Evolutionary conservation across 306 rosid species (phyloP).

Genomic region (Vigna angularis): DNA sequence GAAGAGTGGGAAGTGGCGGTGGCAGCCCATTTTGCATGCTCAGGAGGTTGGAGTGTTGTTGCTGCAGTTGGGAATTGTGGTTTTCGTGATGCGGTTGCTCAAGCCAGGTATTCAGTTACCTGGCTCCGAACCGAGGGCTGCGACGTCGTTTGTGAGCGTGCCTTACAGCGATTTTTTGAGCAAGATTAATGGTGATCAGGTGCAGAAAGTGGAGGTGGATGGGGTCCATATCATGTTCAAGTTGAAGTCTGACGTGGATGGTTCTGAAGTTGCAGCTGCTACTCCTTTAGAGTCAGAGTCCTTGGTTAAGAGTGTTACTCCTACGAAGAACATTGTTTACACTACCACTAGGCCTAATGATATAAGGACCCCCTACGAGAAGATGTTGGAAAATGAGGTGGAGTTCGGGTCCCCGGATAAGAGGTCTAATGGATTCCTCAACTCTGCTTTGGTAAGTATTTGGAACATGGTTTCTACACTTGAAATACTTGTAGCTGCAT

Average conservation of each 20-base stretch:
- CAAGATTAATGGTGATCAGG: constrained; percentile 76
- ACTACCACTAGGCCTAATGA: constrained; percentile 94
- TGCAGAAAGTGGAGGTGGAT: constrained; percentile 96
- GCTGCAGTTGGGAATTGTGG: constrained; percentile 79
- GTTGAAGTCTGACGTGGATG: constrained; percentile 68
- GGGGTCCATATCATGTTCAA: constrained; percentile 92
- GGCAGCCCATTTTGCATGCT: constrained; percentile 88
- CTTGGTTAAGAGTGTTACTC: constrained; percentile 71
- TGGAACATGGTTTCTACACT: neutral
- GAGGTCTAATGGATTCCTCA: constrained; percentile 87
- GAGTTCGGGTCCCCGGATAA: constrained; percentile 96
- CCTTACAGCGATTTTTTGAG: constrained; percentile 93
- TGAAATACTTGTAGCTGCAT: neutral
- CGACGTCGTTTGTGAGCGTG: constrained; percentile 65
- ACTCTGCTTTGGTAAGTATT: constrained; percentile 79
- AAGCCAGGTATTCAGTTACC: constrained; percentile 87
- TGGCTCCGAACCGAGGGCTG: constrained; percentile 74
- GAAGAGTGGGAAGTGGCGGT: constrained; percentile 80
- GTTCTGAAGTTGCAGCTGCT: constrained; percentile 59
- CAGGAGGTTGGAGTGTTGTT: constrained; percentile 85
- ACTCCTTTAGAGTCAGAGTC: constrained; percentile 68
- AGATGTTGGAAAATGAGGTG: constrained; percentile 94
- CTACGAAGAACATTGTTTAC: constrained; percentile 81
- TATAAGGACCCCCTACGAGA: constrained; percentile 90
- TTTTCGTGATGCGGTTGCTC: constrained; percentile 80